Conservation (phyloP, 169 alveolate genomes). For the Sarcocystis neurona region DNA sequence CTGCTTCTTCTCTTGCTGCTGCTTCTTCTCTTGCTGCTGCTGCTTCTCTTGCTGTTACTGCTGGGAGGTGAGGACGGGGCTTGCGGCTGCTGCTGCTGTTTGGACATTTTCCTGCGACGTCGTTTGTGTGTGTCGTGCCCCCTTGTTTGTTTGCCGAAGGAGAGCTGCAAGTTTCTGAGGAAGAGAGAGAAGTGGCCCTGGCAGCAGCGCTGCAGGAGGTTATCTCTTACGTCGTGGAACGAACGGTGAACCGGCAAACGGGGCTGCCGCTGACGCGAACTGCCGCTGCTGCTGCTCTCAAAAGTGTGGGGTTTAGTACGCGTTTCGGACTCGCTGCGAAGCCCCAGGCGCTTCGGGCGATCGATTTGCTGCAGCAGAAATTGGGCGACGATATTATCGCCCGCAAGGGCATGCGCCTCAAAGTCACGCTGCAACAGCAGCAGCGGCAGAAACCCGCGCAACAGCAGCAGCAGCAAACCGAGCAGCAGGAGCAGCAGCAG, state of each 20-base stretch:
- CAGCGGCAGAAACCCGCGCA: too few relatives aligned
- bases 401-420: conserved; percentile 6
- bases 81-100: too few relatives aligned
- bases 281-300: conserved; percentile 80
- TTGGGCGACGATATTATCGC: background rate
- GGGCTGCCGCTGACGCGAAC: conserved; percentile 85
- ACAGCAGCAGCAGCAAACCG: too few relatives aligned
- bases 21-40: background rate
- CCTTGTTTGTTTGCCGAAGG: conserved; percentile 67
- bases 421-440: too few relatives aligned
- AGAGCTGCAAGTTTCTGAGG: conserved; percentile 86
- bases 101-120: too few relatives aligned
- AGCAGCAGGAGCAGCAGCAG: too few relatives aligned
- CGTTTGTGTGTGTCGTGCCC: background rate
- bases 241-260: conserved; percentile 85
- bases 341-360: conserved; percentile 62
- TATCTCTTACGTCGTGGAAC: conserved; percentile 76
- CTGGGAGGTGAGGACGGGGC: background rate
- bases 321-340: conserved; percentile 32
- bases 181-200: conserved; percentile 82
- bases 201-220: conserved; percentile 82
- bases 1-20: background rate
- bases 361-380: background rate
- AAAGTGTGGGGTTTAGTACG: conserved; percentile 40
- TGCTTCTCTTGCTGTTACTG: background rate